Evolutionary conservation across 2,329 filamentous ascomycete species (phyloP).

Genomic region (Pestalotiopsis sp.): DNA sequence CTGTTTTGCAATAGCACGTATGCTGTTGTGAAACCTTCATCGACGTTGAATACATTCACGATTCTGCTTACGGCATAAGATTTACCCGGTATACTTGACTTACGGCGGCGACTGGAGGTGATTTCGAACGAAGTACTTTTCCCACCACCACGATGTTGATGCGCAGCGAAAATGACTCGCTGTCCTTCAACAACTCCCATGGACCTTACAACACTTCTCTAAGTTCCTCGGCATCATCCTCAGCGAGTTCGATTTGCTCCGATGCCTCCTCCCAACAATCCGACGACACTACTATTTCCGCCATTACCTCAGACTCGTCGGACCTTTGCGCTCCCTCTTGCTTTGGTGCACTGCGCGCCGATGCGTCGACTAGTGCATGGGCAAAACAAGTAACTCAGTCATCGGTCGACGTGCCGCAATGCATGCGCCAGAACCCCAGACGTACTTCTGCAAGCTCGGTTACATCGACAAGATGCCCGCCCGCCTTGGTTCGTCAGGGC

Average conservation of each 20-base stretch:
- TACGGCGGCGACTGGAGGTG: slow-evolving; percentile 58
- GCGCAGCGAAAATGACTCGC: slow-evolving; percentile 54
- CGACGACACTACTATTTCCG: slow-evolving; percentile 67
- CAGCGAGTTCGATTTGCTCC: slow-evolving; percentile 78
- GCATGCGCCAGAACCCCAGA: slow-evolving; percentile 67
- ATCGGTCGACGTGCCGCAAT: slow-evolving; percentile 57
- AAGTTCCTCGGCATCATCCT: slow-evolving; percentile 76
- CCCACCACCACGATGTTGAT: slow-evolving; percentile 56
- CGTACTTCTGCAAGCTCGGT: slow-evolving; percentile 57
- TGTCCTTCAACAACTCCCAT: slow-evolving; percentile 53
- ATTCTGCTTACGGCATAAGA: slow-evolving; percentile 38
- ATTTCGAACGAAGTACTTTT: slow-evolving; percentile 27
- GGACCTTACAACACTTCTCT: slow-evolving; percentile 70
- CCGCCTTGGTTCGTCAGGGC: slow-evolving; percentile 79
- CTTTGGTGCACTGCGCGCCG: slow-evolving; percentile 34
- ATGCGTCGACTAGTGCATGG: slow-evolving; percentile 32
- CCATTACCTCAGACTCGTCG: slow-evolving; percentile 58
- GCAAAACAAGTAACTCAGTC: slow-evolving; percentile 35
- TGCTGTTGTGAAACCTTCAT: slow-evolving; percentile 44
- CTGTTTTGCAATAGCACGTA: slow-evolving; percentile 35
- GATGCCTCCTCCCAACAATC: slow-evolving; percentile 71
- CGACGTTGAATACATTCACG: slow-evolving; percentile 43
- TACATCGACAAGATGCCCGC: slow-evolving; percentile 64
- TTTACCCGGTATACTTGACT: slow-evolving; percentile 52
- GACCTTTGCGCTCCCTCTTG: slow-evolving; percentile 50